These are phyloP conservation scores for Mycosphaerella sp. DNA, from an alignment of 2,329 filamentous ascomycete genomes.

Conservation along the genomic window DNA sequence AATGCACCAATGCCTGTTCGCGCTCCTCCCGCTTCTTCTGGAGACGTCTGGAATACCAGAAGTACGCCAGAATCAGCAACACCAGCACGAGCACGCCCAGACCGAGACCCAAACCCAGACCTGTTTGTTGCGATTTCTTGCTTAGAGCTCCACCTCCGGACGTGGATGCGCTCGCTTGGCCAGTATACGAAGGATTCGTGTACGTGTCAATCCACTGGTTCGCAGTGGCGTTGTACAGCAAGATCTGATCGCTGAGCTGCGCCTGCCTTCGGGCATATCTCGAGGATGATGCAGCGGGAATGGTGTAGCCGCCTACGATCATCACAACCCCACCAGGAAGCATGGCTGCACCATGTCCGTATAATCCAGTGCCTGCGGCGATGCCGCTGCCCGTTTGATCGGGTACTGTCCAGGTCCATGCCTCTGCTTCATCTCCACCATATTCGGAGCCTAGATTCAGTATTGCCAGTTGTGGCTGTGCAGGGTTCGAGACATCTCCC, in stretches of 20 bases:
- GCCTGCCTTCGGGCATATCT: conserved; percentile 33
- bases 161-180: neutral
- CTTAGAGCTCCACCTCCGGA: conserved; percentile 33
- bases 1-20: conserved; percentile 46
- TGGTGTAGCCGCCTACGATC: conserved; percentile 53
- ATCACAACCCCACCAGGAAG: conserved; percentile 57
- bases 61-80: conserved; percentile 39
- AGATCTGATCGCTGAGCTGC: conserved; percentile 36
- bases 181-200: conserved; percentile 33
- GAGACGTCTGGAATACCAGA: conserved; percentile 42
- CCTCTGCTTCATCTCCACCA: conserved; percentile 43
- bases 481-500: conserved; percentile 67
- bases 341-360: conserved; percentile 57
- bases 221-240: conserved; percentile 58
- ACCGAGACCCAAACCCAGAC: conserved; percentile 41
- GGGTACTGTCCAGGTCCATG: conserved; percentile 67
- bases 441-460: conserved; percentile 70
- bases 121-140: conserved; percentile 42
- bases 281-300: conserved; percentile 36
- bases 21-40: conserved; percentile 39
- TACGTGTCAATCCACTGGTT: conserved; percentile 54
- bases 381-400: conserved; percentile 41
- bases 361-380: conserved; percentile 45
- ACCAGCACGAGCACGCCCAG: conserved; percentile 40
- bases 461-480: conserved; percentile 72